These are phyloP conservation scores for Moesziomyces sp. DNA, from an alignment of 1,284 basidiomycete species.

Conservation along the genomic window DNA sequence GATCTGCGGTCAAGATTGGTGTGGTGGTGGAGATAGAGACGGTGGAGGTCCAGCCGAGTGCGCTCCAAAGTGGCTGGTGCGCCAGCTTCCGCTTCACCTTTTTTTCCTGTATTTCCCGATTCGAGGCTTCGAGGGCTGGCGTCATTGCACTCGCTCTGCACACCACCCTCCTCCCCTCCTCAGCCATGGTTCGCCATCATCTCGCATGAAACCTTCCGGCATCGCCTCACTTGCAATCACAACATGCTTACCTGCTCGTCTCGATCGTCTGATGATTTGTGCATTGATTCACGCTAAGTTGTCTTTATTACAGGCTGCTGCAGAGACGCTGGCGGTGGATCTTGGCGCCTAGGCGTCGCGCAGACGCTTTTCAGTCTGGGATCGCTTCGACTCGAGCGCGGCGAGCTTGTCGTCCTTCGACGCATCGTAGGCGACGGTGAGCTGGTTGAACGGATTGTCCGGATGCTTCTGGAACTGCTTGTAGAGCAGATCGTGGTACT, in stretches of 20 bases:
- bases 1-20: background rate
- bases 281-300: no score
- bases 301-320: no score
- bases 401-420: constrained; percentile 82
- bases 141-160: background rate
- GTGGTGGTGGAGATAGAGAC: background rate
- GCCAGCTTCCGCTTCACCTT: background rate
- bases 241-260: background rate
- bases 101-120: background rate
- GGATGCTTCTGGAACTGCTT: constrained; percentile 76
- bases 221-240: background rate
- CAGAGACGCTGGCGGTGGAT: no score
- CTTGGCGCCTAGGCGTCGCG: constrained; percentile 16
- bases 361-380: constrained; percentile 61
- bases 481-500: constrained; percentile 74
- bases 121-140: background rate
- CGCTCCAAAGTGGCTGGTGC: constrained; percentile 4
- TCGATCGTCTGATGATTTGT: no score
- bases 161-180: background rate
- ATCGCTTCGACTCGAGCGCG: constrained; percentile 73
- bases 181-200: no score
- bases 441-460: constrained; percentile 80
- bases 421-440: constrained; percentile 78
- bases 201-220: no score
- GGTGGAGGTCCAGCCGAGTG: background rate